Conservation (phyloP, 768 basidiomycete species). For the Phylloporus scabripes region DNA sequence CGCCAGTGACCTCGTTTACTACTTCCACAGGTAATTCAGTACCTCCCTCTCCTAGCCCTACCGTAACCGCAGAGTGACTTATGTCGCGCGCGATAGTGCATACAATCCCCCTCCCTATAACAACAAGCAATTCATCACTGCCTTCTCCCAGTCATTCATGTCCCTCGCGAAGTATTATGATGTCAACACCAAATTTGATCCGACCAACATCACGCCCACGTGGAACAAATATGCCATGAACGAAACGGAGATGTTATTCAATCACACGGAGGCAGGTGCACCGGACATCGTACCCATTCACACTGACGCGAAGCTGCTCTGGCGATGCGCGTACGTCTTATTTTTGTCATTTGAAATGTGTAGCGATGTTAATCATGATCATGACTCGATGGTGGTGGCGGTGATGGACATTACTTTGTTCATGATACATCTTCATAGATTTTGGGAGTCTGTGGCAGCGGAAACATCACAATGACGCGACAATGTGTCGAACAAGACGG, state of each 20-base stretch:
- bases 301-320: not conserved
- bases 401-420: too few species aligned
- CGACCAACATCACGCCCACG: slow-evolving; percentile 13
- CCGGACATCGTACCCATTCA: slow-evolving; percentile 3
- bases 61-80: not conserved
- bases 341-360: too few species aligned
- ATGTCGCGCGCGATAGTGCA: not conserved
- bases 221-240: slow-evolving; percentile 7
- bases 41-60: not conserved
- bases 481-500: not conserved
- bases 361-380: not conserved
- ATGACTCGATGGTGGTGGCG: not conserved
- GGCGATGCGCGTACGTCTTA: slow-evolving; percentile 13
- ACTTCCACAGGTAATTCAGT: slow-evolving; percentile 30
- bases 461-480: slow-evolving; percentile 10
- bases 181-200: slow-evolving; percentile 19
- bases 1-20: slow-evolving; percentile 35
- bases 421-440: too few species aligned
- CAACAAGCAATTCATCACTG: slow-evolving; percentile 22
- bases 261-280: slow-evolving; percentile 2
- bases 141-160: slow-evolving; percentile 27
- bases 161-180: slow-evolving; percentile 20
- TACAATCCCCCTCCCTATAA: slow-evolving; percentile 17
- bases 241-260: slow-evolving; percentile 16
- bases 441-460: slow-evolving; percentile 12